Evolutionary conservation across 1,139 yeast genomes (phyloP).

Genomic region (Yamadazyma diospyri): DNA sequence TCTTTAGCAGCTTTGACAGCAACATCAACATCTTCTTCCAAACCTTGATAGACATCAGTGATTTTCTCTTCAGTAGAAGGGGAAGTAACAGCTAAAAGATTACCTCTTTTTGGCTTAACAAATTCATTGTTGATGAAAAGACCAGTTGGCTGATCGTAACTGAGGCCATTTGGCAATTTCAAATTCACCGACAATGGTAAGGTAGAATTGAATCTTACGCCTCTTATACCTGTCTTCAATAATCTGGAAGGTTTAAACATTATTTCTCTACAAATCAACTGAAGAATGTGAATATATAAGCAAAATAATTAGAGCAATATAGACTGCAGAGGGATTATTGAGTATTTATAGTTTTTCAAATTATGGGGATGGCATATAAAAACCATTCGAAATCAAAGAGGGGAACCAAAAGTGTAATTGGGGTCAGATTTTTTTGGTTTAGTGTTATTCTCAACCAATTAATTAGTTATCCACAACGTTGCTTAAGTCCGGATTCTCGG

Average conservation of each 20-base stretch:
- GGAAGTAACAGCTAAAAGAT: slow-evolving; percentile 56
- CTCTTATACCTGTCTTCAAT: not conserved
- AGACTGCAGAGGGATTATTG: not conserved
- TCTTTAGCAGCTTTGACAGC: slow-evolving; percentile 79
- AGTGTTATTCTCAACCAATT: not conserved
- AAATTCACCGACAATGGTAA: slow-evolving; percentile 47
- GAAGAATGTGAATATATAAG: too few species aligned
- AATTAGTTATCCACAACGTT: too few species aligned
- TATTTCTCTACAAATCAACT: not conserved
- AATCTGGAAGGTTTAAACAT: slow-evolving; percentile 1
- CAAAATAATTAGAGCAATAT: too few species aligned
- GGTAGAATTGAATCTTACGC: slow-evolving; percentile 9
- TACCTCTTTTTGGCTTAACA: slow-evolving; percentile 39
- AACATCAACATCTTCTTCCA: slow-evolving; percentile 62
- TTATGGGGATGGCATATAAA: slow-evolving; percentile 1
- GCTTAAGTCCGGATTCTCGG: slow-evolving; percentile 1
- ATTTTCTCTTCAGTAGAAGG: slow-evolving; percentile 70
- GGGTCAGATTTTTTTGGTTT: not conserved
- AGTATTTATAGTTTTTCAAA: slow-evolving; percentile 1
- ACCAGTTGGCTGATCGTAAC: slow-evolving; percentile 65
- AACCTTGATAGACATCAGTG: slow-evolving; percentile 66
- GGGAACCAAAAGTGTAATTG: not conserved
- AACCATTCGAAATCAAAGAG: slow-evolving; percentile 1
- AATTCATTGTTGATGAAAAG: slow-evolving; percentile 59
- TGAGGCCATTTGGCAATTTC: slow-evolving; percentile 59